Evolutionary conservation across 208 protist species (phyloP).

Genomic region (Kentomonas sorsogonicus): DNA sequence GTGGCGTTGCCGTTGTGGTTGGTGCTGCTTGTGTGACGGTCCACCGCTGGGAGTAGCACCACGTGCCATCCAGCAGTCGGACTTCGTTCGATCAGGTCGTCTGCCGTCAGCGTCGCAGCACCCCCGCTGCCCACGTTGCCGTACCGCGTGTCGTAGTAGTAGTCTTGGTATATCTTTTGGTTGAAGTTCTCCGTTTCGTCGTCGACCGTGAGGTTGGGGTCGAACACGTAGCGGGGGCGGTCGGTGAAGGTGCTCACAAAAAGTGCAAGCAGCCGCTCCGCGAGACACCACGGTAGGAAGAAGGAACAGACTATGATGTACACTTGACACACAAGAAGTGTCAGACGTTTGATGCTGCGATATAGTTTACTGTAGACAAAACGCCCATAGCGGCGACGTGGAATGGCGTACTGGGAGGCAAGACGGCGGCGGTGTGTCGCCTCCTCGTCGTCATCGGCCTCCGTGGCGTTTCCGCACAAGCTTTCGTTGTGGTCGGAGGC

Average conservation of each 20-base stretch:
- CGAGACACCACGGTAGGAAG: conserved; percentile 30
- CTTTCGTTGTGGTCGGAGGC: too few species aligned
- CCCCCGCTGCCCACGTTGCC: too few species aligned
- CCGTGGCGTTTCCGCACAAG: too few species aligned
- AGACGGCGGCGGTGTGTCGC: conserved; percentile 32
- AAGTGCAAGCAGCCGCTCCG: conserved; percentile 24
- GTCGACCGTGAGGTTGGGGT: conserved; percentile 18
- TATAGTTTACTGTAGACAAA: not conserved
- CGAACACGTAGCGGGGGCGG: conserved; percentile 38
- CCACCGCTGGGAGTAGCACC: too few species aligned
- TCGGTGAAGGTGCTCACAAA: conserved; percentile 15
- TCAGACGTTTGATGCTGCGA: conserved; percentile 6
- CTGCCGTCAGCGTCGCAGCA: too few species aligned
- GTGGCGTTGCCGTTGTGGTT: too few species aligned
- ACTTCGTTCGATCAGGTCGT: too few species aligned
- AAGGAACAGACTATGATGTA: conserved; percentile 32
- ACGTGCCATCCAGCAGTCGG: too few species aligned
- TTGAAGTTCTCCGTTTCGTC: conserved; percentile 18
- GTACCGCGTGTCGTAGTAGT: too few species aligned
- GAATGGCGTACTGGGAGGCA: conserved; percentile 41
- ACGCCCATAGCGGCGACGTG: conserved; percentile 10
- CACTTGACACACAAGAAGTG: conserved; percentile 26
- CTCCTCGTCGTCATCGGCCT: too few species aligned
- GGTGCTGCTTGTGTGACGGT: too few species aligned
- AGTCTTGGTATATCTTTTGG: too few species aligned